Percentiles rank a stretch among this genome's conserved stretches.
Conservation (phyloP, 2,329 filamentous ascomycete species). For the Colletotrichum spaethianum region DNA sequence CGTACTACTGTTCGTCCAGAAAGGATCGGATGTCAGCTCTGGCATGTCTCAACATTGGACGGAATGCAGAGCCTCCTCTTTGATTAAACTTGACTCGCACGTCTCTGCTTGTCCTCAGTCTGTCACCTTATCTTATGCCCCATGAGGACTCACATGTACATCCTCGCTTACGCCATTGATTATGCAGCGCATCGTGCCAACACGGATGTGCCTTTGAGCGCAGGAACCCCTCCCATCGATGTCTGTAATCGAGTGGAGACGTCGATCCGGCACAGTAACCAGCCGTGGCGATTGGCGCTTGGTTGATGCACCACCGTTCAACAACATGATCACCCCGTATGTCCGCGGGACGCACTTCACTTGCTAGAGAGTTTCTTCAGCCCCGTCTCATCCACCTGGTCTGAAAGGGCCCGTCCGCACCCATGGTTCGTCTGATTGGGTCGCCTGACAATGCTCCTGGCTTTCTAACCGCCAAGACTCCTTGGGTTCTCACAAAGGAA, state of each 20-base stretch:
- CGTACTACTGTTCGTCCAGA: not conserved
- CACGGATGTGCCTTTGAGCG: not conserved
- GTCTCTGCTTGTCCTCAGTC: not conserved
- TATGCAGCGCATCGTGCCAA: conserved; percentile 6
- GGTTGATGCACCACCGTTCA: not conserved
- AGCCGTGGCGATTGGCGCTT: conserved; percentile 13
- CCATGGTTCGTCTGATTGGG: conserved; percentile 5
- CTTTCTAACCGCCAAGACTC: conserved; percentile 21
- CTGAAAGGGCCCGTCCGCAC: not conserved
- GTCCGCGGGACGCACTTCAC: conserved; percentile 14
- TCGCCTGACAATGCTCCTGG: not conserved
- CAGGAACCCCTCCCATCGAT: conserved; percentile 4
- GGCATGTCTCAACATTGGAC: conserved; percentile 9
- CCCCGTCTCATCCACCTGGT: conserved; percentile 20
- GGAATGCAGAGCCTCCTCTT: not conserved
- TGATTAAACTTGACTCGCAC: conserved; percentile 5
- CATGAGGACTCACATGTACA: conserved; percentile 6
- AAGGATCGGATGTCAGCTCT: not conserved
- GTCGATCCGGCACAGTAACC: conserved; percentile 29
- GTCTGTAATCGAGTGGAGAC: conserved; percentile 11
- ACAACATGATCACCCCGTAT: not conserved
- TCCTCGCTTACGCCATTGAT: not conserved
- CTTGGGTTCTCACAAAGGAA: not conserved
- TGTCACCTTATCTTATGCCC: not conserved
- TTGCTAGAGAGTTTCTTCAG: conserved; percentile 7